Percentiles rank a stretch among this genome's conserved stretches.
Evolutionary conservation across 2,329 filamentous ascomycete species (phyloP).

Genomic region (Annulohypoxylon truncatum): DNA sequence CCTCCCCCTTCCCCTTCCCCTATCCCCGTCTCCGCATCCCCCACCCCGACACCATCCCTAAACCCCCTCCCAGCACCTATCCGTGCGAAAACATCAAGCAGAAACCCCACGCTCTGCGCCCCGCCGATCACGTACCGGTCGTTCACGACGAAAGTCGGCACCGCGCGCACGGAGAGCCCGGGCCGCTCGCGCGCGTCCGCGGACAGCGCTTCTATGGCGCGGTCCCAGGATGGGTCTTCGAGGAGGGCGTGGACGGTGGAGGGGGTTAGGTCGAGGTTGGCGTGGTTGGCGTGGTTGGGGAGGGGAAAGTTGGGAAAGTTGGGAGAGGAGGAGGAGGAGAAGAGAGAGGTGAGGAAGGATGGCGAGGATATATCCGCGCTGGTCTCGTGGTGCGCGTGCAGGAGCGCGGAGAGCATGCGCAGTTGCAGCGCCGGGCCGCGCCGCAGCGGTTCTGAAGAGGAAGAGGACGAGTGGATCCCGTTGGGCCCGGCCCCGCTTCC

Average conservation of each 20-base stretch:
- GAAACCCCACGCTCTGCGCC: conserved; percentile 74
- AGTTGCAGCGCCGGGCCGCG: conserved; percentile 52
- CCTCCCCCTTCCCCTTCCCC: neutral
- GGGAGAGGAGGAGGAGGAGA: conserved; percentile 39
- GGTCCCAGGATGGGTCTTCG: conserved; percentile 51
- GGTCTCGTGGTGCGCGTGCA: conserved; percentile 56
- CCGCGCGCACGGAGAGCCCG: conserved; percentile 64
- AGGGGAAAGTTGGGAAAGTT: neutral
- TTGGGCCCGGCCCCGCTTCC: too few relatives aligned
- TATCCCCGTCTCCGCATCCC: neutral
- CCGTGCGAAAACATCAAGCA: conserved; percentile 74
- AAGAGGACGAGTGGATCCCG: conserved; percentile 9
- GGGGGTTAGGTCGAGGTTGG: conserved; percentile 19
- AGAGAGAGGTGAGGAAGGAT: conserved; percentile 49
- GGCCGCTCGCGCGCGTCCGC: conserved; percentile 48
- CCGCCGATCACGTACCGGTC: conserved; percentile 75
- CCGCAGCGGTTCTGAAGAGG: too few relatives aligned
- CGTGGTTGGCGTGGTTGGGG: too few relatives aligned
- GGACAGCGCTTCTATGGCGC: conserved; percentile 43
- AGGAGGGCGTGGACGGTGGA: conserved; percentile 44
- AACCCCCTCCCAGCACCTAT: conserved; percentile 52
- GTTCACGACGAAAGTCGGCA: conserved; percentile 80
- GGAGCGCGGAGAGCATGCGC: conserved; percentile 56
- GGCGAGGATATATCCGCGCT: conserved; percentile 57
- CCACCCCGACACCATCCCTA: conserved; percentile 33